Conservation (phyloP, 1,139 yeast genomes). For the Blastobotrys raffinosifermentans region DNA sequence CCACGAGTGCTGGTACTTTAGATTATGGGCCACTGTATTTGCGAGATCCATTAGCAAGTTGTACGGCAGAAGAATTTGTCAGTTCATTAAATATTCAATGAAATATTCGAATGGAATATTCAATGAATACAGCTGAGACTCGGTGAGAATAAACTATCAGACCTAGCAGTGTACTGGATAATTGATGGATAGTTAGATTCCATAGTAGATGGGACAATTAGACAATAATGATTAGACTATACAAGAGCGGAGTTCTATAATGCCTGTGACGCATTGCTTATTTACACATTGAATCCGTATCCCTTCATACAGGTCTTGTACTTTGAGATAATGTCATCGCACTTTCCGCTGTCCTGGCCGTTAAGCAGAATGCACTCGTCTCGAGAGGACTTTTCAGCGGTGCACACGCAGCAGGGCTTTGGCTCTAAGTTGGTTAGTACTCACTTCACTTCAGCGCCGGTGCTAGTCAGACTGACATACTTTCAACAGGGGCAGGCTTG, state of each 20-base stretch:
- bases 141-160: no score
- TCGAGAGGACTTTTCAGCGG: slow-evolving; percentile 72
- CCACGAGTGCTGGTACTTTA: slow-evolving; percentile 54
- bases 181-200: no score
- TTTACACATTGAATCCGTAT: slow-evolving; percentile 60
- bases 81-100: no score
- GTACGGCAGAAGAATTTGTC: no score
- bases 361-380: slow-evolving; percentile 81
- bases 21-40: slow-evolving; percentile 32
- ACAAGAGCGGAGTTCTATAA: no score
- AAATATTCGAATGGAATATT: no score
- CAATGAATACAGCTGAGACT: no score
- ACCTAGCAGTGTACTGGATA: no score
- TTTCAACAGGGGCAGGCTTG: slow-evolving; percentile 1
- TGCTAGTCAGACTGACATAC: background rate
- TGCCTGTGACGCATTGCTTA: no score
- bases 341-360: slow-evolving; percentile 81
- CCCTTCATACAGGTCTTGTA: slow-evolving; percentile 91
- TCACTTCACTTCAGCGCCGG: slow-evolving; percentile 2
- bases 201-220: no score
- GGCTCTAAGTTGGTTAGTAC: slow-evolving; percentile 39
- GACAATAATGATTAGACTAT: no score
- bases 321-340: slow-evolving; percentile 60
- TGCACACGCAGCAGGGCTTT: slow-evolving; percentile 96
- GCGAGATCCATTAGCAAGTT: background rate